Evolutionary conservation across 75 land plant species (phyloP).

Genomic region (Picea sitchensis): DNA sequence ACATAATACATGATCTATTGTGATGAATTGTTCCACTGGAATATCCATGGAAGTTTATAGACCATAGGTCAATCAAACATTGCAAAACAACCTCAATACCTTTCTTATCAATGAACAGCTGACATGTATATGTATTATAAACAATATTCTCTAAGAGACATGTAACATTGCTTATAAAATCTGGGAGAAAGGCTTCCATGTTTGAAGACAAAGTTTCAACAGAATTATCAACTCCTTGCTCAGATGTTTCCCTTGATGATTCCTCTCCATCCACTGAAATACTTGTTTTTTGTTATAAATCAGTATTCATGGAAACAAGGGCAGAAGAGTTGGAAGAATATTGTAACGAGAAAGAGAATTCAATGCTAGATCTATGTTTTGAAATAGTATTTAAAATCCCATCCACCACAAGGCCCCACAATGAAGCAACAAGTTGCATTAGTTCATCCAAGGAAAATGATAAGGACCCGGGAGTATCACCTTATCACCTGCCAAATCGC

Average conservation of each 20-base stretch:
- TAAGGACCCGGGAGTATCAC: constrained; percentile 67
- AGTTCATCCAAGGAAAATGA: constrained; percentile 87
- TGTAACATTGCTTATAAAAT: constrained; percentile 63
- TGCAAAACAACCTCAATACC: constrained; percentile 81
- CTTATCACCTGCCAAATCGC: constrained; percentile 60
- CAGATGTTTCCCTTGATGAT: constrained; percentile 23
- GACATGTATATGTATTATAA: constrained; percentile 79
- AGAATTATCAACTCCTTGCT: constrained; percentile 27
- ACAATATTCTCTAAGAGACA: constrained; percentile 76
- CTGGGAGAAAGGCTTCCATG: constrained; percentile 61
- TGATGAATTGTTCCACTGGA: too few species aligned
- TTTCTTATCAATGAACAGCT: constrained; percentile 77
- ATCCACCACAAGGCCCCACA: constrained; percentile 77
- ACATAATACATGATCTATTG: too few species aligned
- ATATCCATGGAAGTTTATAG: too few species aligned
- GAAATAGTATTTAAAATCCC: constrained; percentile 62
- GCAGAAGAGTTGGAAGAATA: constrained; percentile 23
- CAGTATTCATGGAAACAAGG: constrained; percentile 80
- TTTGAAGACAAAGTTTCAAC: constrained; percentile 24
- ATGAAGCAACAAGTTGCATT: constrained; percentile 74
- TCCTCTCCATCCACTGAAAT: constrained; percentile 17
- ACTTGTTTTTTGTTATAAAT: constrained; percentile 41
- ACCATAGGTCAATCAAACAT: constrained; percentile 49
- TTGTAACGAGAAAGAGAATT: constrained; percentile 13
- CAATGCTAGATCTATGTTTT: constrained; percentile 50